phyloP scores from a whole-genome alignment of 2,329 filamentous ascomycete species.

The Blumeria graminis region DNA sequence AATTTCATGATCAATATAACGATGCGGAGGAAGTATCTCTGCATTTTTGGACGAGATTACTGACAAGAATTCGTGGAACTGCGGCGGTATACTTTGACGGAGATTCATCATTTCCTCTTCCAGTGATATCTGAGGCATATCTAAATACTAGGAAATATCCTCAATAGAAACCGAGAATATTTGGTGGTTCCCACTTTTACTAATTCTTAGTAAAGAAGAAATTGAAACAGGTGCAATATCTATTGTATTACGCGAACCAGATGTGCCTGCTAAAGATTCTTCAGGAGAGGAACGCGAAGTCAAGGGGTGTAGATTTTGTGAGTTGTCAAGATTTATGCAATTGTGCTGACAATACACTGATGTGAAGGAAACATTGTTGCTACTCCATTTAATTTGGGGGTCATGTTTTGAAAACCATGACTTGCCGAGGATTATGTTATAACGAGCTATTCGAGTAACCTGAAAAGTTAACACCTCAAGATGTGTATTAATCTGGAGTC shows the following conservation, averaged over 20 bases:
- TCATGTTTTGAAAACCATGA: neutral
- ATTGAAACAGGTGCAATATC: no score
- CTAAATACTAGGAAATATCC: neutral
- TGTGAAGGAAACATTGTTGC: neutral
- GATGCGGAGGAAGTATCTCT: neutral
- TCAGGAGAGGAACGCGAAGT: neutral
- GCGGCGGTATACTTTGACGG: neutral
- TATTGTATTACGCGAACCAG: neutral
- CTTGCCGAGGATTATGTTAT: conserved; percentile 1
- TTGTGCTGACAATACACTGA: neutral
- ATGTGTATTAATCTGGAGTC: neutral
- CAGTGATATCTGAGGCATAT: neutral
- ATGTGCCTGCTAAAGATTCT: neutral
- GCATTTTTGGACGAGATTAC: neutral
- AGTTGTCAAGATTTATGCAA: neutral
- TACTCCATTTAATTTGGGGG: neutral
- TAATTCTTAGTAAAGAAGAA: neutral
- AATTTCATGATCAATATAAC: neutral
- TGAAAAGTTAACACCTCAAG: neutral
- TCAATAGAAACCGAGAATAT: neutral
- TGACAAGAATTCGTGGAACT: neutral
- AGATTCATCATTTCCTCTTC: neutral
- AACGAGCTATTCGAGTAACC: neutral
- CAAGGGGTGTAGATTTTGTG: neutral
- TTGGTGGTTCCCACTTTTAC: neutral